Evolutionary conservation across 2,329 filamentous ascomycete species (phyloP).

Genomic region (Trichoderma atrobrunneum): DNA sequence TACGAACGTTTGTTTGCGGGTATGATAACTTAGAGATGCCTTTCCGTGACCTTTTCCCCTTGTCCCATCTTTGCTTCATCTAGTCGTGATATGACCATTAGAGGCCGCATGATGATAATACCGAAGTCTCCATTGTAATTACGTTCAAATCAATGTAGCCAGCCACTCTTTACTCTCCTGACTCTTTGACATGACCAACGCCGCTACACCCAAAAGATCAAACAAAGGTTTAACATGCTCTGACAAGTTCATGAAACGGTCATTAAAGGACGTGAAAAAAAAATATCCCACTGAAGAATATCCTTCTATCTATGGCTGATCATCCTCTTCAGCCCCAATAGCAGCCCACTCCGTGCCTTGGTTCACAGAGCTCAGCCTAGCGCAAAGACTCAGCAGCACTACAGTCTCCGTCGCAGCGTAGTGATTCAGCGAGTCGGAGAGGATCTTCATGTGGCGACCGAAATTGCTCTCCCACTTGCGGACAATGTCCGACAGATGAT

Average conservation of each 20-base stretch:
- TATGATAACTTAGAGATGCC: not conserved
- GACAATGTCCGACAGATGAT: slow-evolving; percentile 81
- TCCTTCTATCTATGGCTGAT: slow-evolving; percentile 12
- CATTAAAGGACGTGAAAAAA: not conserved
- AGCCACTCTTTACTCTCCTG: not conserved
- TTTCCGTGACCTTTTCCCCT: not conserved
- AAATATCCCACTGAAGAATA: no score
- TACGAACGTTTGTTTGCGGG: not conserved
- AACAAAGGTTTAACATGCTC: not conserved
- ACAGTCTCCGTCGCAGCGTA: slow-evolving; percentile 97
- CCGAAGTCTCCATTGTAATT: not conserved
- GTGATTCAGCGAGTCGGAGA: slow-evolving; percentile 93
- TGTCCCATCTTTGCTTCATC: not conserved
- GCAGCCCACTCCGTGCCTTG: slow-evolving; percentile 68
- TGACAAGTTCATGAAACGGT: not conserved
- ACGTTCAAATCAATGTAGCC: not conserved
- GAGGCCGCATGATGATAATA: not conserved
- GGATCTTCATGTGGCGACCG: slow-evolving; percentile 83
- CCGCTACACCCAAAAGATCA: slow-evolving; percentile 11
- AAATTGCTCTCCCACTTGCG: slow-evolving; percentile 94
- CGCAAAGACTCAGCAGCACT: slow-evolving; percentile 84
- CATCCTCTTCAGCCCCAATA: slow-evolving; percentile 57
- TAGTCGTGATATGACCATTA: no score
- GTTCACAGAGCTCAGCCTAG: slow-evolving; percentile 75
- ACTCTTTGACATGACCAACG: slow-evolving; percentile 17